These are phyloP conservation scores for Aotearoamyces nothofagi DNA, from an alignment of 2,329 filamentous ascomycete species.

Conservation along the genomic window DNA sequence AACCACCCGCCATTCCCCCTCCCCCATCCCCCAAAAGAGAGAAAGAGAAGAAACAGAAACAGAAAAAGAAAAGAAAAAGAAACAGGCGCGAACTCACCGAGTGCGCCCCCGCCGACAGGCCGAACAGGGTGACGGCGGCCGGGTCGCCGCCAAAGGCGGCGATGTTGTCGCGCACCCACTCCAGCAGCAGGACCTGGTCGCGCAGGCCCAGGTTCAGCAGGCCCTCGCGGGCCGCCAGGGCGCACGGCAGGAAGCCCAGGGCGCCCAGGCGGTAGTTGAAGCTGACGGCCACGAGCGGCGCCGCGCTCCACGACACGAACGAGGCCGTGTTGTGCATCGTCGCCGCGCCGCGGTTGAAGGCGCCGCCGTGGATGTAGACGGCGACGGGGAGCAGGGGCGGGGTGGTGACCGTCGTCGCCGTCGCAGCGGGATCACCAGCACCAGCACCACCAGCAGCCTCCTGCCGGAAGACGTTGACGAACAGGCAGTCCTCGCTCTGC, in stretches of 20 bases:
- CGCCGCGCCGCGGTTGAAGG: too few species aligned
- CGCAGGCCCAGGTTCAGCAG: slow-evolving; percentile 43
- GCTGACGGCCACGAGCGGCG: slow-evolving; percentile 37
- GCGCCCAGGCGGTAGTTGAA: slow-evolving; percentile 48
- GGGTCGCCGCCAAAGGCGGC: slow-evolving; percentile 43
- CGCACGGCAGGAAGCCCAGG: slow-evolving; percentile 51
- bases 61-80: too few species aligned
- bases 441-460: too few species aligned
- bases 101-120: slow-evolving; percentile 38
- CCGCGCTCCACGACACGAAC: slow-evolving; percentile 37
- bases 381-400: slow-evolving; percentile 36
- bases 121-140: slow-evolving; percentile 36
- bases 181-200: slow-evolving; percentile 42
- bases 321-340: slow-evolving; percentile 46
- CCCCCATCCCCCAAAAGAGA: too few species aligned
- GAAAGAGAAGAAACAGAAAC: too few species aligned
- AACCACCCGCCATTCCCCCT: too few species aligned
- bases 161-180: slow-evolving; percentile 46
- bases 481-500: slow-evolving; percentile 27
- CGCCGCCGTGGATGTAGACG: slow-evolving; percentile 49
- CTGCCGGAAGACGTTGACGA: slow-evolving; percentile 26
- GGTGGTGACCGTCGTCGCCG: too few species aligned
- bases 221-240: slow-evolving; percentile 33
- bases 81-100: too few species aligned
- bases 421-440: too few species aligned